Evolutionary conservation across 2,329 filamentous ascomycete species (phyloP).

Genomic region (Sclerotinia subarctica): DNA sequence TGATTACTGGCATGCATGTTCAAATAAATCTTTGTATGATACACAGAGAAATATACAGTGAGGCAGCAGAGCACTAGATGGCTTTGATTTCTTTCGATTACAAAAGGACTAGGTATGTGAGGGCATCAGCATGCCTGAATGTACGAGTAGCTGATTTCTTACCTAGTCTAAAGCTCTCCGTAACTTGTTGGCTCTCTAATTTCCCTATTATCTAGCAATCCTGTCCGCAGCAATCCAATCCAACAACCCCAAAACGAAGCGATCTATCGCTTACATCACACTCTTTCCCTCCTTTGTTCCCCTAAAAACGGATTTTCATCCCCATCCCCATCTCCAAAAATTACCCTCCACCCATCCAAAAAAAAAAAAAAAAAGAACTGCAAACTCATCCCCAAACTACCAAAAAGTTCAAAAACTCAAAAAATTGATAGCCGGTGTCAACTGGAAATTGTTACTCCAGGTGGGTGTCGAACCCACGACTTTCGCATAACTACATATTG

Average conservation of each 20-base stretch:
- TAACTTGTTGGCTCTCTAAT: too few species aligned
- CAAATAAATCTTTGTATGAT: not conserved
- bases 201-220: too few species aligned
- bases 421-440: constrained; percentile 3
- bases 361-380: too few species aligned
- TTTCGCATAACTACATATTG: constrained; percentile 38
- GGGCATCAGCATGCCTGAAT: not conserved
- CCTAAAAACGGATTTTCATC: not conserved
- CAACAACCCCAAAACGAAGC: not conserved
- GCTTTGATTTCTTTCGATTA: not conserved
- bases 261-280: not conserved
- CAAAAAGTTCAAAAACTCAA: not conserved
- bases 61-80: not conserved
- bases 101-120: too few species aligned
- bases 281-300: too few species aligned
- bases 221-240: not conserved
- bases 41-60: not conserved
- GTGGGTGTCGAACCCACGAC: constrained; percentile 37
- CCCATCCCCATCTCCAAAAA: not conserved
- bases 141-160: not conserved
- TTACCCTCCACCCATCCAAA: not conserved
- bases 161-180: not conserved
- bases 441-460: constrained; percentile 29
- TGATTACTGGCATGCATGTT: not conserved
- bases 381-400: too few species aligned